These are phyloP conservation scores for Syncephalastrum racemosum DNA, from an alignment of 371 early-diverging fungal genomes.

Conservation along the genomic window DNA sequence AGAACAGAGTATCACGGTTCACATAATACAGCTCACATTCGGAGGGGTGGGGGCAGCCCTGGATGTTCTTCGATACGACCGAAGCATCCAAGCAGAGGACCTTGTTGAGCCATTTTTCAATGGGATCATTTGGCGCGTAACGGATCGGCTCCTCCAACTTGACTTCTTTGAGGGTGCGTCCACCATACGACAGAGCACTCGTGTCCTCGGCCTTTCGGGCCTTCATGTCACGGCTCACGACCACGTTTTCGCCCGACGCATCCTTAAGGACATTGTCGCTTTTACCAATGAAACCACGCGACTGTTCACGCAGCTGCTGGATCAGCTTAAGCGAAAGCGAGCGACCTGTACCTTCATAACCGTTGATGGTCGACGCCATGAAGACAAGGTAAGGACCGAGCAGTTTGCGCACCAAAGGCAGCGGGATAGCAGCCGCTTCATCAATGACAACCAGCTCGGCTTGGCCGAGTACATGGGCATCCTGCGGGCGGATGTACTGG, in stretches of 20 bases:
- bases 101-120: slow-evolving; percentile 97
- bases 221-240: slow-evolving; percentile 60
- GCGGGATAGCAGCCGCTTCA: slow-evolving; percentile 99
- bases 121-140: slow-evolving; percentile 90
- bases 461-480: slow-evolving; percentile 89
- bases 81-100: slow-evolving; percentile 93
- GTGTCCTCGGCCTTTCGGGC: slow-evolving; percentile 47
- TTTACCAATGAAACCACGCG: slow-evolving; percentile 73
- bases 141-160: slow-evolving; percentile 95
- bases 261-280: slow-evolving; percentile 42
- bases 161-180: slow-evolving; percentile 87
- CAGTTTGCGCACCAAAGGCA: slow-evolving; percentile 89
- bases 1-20: slow-evolving; percentile 95
- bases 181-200: slow-evolving; percentile 48
- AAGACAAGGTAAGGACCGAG: slow-evolving; percentile 96
- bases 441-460: slow-evolving; percentile 98
- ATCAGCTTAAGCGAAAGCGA: slow-evolving; percentile 95
- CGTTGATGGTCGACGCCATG: slow-evolving; percentile 99
- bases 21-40: slow-evolving; percentile 96
- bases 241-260: slow-evolving; percentile 40
- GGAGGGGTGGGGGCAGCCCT: slow-evolving; percentile 92
- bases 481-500: slow-evolving; percentile 96
- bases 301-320: slow-evolving; percentile 90
- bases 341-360: slow-evolving; percentile 99
- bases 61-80: slow-evolving; percentile 67